These are phyloP conservation scores for Mitragyna speciosa DNA, from an alignment of 257 asterid species.

Conservation along the genomic window DNA sequence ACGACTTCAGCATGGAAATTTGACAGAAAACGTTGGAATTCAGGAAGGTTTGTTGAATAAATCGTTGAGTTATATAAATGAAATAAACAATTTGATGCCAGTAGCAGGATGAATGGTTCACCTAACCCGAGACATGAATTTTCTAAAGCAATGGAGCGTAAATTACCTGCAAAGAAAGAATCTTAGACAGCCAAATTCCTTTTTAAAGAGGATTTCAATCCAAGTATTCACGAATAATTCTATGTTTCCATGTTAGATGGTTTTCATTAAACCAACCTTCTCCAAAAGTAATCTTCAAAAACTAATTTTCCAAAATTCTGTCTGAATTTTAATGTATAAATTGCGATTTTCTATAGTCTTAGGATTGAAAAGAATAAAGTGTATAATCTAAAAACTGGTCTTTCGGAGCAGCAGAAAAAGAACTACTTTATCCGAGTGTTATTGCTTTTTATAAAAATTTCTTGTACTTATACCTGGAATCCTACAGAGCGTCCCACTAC, in stretches of 20 bases:
- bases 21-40: not conserved
- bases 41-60: not conserved
- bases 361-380: no score
- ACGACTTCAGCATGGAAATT: not conserved
- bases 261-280: no score
- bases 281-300: no score
- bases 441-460: no score
- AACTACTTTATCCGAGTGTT: no score
- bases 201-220: not conserved
- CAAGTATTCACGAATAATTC: not conserved
- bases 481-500: no score
- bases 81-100: not conserved
- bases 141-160: not conserved
- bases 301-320: no score
- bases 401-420: no score
- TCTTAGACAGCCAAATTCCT: not conserved
- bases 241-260: not conserved
- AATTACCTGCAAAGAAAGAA: not conserved
- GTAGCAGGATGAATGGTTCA: not conserved
- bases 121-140: slow-evolving; percentile 1
- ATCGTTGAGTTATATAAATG: not conserved
- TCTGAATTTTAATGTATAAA: no score
- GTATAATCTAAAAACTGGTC: no score
- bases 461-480: no score
- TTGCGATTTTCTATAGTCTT: no score